Percentiles rank a stretch among this genome's conserved stretches.
Conservation (phyloP, 192 early-diverging fungal species). For the Geranomyces michiganensis region DNA sequence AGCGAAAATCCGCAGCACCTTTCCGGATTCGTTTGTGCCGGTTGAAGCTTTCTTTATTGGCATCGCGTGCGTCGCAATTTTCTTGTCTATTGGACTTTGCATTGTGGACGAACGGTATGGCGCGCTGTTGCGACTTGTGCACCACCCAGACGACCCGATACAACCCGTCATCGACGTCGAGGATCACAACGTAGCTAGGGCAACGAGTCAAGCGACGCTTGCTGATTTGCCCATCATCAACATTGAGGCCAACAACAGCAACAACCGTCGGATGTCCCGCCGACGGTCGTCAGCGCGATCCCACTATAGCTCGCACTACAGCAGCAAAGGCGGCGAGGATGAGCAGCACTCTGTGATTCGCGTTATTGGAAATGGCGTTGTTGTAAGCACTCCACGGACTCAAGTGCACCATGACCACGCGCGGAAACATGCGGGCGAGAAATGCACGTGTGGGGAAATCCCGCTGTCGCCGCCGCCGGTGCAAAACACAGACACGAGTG, state of each 20-base stretch:
- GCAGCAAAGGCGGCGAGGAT: neutral
- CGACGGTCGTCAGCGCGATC: neutral
- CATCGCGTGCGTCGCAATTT: conserved; percentile 19
- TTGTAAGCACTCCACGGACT: conserved; percentile 40
- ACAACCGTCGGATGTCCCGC: neutral
- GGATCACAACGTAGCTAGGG: neutral
- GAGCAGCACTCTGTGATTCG: conserved; percentile 2
- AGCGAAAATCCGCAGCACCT: neutral
- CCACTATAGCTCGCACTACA: neutral
- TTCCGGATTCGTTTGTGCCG: neutral
- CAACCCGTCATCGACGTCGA: neutral
- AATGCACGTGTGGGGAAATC: neutral
- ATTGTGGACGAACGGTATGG: conserved; percentile 25
- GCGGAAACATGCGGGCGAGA: neutral
- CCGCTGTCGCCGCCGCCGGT: no score
- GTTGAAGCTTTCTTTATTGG: conserved; percentile 38
- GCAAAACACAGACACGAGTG: no score
- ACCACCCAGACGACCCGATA: neutral
- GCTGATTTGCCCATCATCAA: neutral
- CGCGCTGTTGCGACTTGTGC: conserved; percentile 11
- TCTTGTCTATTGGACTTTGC: conserved; percentile 20
- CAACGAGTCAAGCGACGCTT: neutral
- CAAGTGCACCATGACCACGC: conserved; percentile 43
- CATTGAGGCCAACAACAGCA: neutral
- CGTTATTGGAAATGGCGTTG: conserved; percentile 44